Evolutionary conservation across 495 filamentous ascomycete genomes (phyloP).

Genomic region (Penicillium fimorum): DNA sequence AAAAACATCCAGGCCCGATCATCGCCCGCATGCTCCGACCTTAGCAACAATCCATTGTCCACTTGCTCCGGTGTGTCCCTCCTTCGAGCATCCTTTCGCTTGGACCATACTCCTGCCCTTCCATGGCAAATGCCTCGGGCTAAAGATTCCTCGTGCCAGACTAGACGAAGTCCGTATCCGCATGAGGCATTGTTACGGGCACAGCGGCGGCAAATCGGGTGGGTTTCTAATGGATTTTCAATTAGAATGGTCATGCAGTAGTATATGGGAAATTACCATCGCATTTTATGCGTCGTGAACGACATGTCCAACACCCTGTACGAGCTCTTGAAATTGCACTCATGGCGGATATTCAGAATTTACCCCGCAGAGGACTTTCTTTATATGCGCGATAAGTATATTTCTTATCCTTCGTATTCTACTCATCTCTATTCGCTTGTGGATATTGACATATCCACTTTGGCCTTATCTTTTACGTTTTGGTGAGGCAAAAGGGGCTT

Average conservation of each 20-base stretch:
- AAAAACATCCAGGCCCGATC: slow-evolving; percentile 18
- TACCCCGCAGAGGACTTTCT: not conserved
- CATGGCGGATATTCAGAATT: slow-evolving; percentile 1
- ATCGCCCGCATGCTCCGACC: not conserved
- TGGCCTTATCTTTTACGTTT: too few species aligned
- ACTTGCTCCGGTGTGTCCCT: not conserved
- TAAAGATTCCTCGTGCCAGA: slow-evolving; percentile 29
- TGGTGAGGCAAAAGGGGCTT: too few species aligned
- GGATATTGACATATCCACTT: not conserved
- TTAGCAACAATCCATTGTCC: not conserved
- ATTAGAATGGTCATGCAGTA: slow-evolving; percentile 2
- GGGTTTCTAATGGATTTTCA: slow-evolving; percentile 13
- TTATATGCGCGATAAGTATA: slow-evolving; percentile 3
- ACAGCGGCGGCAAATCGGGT: slow-evolving; percentile 25
- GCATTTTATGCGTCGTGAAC: slow-evolving; percentile 27
- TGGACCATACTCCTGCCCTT: slow-evolving; percentile 26
- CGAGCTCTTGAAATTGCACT: slow-evolving; percentile 17
- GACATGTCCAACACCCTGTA: slow-evolving; percentile 28
- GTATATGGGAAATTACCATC: slow-evolving; percentile 19
- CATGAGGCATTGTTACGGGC: slow-evolving; percentile 17
- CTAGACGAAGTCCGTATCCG: slow-evolving; percentile 23
- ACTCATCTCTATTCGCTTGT: not conserved
- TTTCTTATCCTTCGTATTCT: not conserved
- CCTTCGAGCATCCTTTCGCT: slow-evolving; percentile 7
- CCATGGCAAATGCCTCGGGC: slow-evolving; percentile 29